A percentile compares a stretch with the other conserved stretches of the same genome.
These are phyloP conservation scores for Tetrapyrgos nigripes DNA, from an alignment of 1,284 basidiomycete species.

Conservation along the genomic window DNA sequence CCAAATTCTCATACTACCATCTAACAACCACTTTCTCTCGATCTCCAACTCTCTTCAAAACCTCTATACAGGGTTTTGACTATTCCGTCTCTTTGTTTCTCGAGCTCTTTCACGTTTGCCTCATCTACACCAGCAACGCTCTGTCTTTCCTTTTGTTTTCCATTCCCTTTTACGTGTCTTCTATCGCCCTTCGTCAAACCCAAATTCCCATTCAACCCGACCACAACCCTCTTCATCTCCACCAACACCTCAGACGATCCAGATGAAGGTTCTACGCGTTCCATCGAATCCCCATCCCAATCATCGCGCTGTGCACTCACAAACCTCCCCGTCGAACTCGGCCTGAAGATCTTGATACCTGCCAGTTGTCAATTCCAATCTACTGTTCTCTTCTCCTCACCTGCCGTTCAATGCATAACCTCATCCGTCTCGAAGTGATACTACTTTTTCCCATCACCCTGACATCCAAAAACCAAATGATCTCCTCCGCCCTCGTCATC, in stretches of 20 bases:
- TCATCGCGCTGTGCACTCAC: no score
- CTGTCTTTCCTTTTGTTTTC: no score
- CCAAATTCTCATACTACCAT: constrained; percentile 66
- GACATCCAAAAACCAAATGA: background rate
- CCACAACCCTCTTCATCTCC: constrained; percentile 41
- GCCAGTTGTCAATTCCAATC: constrained; percentile 16
- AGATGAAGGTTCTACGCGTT: background rate
- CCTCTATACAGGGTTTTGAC: constrained; percentile 63
- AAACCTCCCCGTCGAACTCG: constrained; percentile 22
- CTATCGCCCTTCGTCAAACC: constrained; percentile 15
- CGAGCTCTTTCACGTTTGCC: background rate
- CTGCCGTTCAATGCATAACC: constrained; percentile 13
- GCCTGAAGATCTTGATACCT: constrained; percentile 13
- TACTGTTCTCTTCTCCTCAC: constrained; percentile 23
- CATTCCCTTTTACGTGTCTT: constrained; percentile 40
- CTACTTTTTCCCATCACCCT: constrained; percentile 14
- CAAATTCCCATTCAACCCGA: constrained; percentile 23
- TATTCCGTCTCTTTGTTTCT: constrained; percentile 50
- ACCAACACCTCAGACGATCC: no score
- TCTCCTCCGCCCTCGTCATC: constrained; percentile 13
- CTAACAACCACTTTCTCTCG: constrained; percentile 68
- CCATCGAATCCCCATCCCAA: no score
- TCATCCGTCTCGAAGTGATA: constrained; percentile 15
- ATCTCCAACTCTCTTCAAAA: constrained; percentile 68
- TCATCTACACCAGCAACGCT: background rate